A percentile compares a stretch with the other conserved stretches of the same genome.
These are phyloP conservation scores for Schizophyllum commune DNA, from an alignment of 1,284 basidiomycete genomes.

Conservation along the genomic window DNA sequence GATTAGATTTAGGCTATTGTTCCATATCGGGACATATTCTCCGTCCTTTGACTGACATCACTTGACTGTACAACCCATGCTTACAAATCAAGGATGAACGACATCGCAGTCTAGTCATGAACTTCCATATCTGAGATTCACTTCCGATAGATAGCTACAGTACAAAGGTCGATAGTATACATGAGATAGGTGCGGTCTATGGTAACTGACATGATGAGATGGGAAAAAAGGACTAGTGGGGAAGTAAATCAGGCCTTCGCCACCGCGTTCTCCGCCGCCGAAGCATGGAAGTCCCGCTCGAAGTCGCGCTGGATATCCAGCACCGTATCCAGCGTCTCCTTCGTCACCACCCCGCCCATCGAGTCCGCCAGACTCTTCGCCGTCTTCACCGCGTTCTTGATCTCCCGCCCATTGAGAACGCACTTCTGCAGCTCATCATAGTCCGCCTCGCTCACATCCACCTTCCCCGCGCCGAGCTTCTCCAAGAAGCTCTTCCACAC, in stretches of 20 bases:
- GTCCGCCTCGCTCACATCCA: slow-evolving; percentile 30
- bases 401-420: slow-evolving; percentile 52
- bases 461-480: slow-evolving; percentile 32
- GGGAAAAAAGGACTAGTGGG: not conserved
- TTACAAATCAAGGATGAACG: too few relatives aligned
- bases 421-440: slow-evolving; percentile 36
- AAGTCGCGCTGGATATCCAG: slow-evolving; percentile 10
- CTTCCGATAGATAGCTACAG: too few relatives aligned
- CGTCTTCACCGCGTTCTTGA: slow-evolving; percentile 57
- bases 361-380: slow-evolving; percentile 49
- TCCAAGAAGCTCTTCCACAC: slow-evolving; percentile 50
- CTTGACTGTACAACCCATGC: too few relatives aligned
- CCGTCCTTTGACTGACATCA: too few relatives aligned
- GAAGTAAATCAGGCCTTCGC: not conserved
- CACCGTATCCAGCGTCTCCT: slow-evolving; percentile 51
- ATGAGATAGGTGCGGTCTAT: too few relatives aligned
- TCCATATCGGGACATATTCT: too few relatives aligned
- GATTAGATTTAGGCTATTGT: not conserved
- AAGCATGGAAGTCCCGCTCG: slow-evolving; percentile 3
- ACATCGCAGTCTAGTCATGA: too few relatives aligned
- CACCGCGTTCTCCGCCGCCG: not conserved
- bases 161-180: too few relatives aligned
- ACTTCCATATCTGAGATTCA: too few relatives aligned
- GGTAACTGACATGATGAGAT: not conserved
- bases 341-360: slow-evolving; percentile 31